Base-by-base conservation (phyloP, 495 filamentous ascomycete genomes). In the Penicillium samsonianum region DNA sequence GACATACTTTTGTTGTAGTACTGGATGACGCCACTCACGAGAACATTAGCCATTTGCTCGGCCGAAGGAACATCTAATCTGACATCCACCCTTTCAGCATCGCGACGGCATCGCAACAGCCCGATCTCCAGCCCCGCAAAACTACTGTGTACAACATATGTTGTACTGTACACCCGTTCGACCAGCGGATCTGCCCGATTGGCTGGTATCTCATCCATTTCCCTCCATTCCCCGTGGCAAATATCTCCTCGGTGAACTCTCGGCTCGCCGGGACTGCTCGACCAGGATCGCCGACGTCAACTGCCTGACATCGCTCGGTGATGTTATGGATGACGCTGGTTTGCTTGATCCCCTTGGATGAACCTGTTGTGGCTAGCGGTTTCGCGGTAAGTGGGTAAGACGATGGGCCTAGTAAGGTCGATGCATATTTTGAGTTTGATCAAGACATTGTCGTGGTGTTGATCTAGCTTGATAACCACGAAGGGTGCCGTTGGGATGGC, bases 161-260 rank as follows among this genome's bases (percentile, higher is more conserved):
- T n/a, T 19, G 19, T 16, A 6, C 5, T 25, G 33, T 31, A 55
- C 26, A 19, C 30, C 41, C 30, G 42, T 37, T 46, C 16, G 42
- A 26, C 19, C 9, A 47, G 19, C 31, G 53, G 53, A 37, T 20
- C 52, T 5, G 16, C 43, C 53, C 42, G 50, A 64, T 49, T 61
- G 62, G 58, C 42, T 61, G 62, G 55, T 12, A 61, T 61, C 35
- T 50, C 58, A 64, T 25, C 62, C 11, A 14, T 28, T 7, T 28
- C 6, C n/a, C 23, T 25, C 61, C 41, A 45, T 46, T 35, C 16
- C 64, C 66, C 1, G 61, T 69, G 1, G 65, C 69, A 7, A 66
- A 30, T 20, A 68, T 62, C 17, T 54, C 59, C 25, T 70, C 65
- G 17, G 67, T 66, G 46, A 68, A 60, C 37, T 66, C 65, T 16